Conservation (phyloP, 2,329 filamentous ascomycete species). For the Xylaria sp. region DNA sequence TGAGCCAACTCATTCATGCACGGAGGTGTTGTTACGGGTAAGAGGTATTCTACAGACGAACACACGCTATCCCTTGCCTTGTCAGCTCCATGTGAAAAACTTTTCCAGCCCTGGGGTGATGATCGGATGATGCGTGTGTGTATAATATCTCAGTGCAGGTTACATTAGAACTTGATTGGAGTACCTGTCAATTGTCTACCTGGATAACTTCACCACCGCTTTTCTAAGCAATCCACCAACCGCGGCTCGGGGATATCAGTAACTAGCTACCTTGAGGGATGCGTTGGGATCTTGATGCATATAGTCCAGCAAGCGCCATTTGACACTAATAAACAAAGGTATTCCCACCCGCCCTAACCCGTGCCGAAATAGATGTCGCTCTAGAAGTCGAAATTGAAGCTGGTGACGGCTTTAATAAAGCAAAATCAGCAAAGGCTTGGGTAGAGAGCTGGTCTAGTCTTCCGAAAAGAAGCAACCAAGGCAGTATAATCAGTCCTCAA, state of each 20-base stretch:
- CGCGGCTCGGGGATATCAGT: neutral
- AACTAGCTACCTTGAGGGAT: neutral
- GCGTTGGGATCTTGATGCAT: neutral
- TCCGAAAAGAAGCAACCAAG: too few relatives aligned
- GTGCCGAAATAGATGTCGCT: too few relatives aligned
- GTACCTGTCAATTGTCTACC: neutral
- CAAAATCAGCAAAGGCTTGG: too few relatives aligned
- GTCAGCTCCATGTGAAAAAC: constrained; percentile 26
- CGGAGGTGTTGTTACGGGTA: constrained; percentile 9
- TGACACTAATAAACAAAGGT: too few relatives aligned
- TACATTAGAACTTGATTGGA: neutral
- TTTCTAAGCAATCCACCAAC: neutral
- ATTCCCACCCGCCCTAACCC: too few relatives aligned
- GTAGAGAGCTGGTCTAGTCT: too few relatives aligned
- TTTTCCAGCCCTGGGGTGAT: constrained; percentile 18
- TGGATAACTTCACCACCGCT: neutral
- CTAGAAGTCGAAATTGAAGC: too few relatives aligned
- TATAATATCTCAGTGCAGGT: neutral
- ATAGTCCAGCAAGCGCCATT: neutral
- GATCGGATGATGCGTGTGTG: neutral
- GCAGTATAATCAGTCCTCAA: too few relatives aligned
- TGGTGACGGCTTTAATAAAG: too few relatives aligned
- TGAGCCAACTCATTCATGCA: constrained; percentile 33
- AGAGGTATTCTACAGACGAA: constrained; percentile 1
- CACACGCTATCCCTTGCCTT: constrained; percentile 20